Evolutionary conservation across 345 rosid genomes (phyloP).

Genomic region (Eucalyptus curtisii): DNA sequence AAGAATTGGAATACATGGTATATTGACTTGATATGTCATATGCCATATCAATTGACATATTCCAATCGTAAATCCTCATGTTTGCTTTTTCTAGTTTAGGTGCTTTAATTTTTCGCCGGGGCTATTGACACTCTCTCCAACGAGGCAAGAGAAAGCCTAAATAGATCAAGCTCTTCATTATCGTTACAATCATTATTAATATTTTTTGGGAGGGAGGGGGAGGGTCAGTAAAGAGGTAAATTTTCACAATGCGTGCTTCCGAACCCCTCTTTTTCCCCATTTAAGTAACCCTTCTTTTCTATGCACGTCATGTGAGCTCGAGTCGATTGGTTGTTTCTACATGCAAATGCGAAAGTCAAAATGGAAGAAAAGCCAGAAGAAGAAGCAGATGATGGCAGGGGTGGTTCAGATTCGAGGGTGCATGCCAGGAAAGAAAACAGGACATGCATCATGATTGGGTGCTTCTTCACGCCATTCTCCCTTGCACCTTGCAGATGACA

Average conservation of each 20-base stretch:
- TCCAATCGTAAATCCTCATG: not conserved
- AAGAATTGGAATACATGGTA: not conserved
- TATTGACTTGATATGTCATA: not conserved
- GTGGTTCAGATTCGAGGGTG: not conserved
- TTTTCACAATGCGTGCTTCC: not conserved
- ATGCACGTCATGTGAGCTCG: not conserved
- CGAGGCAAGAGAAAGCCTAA: not conserved
- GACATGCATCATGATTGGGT: not conserved
- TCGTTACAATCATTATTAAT: not conserved
- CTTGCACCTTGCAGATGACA: not conserved
- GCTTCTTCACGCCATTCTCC: not conserved
- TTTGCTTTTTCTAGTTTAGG: not conserved
- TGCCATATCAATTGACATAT: not conserved
- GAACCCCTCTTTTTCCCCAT: not conserved
- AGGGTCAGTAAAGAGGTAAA: not conserved
- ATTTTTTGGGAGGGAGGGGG: not conserved
- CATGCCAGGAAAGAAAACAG: not conserved
- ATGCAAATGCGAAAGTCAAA: not conserved
- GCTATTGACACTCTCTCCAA: not conserved
- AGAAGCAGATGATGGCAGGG: not conserved
- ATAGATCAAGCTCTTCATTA: not conserved
- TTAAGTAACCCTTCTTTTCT: not conserved
- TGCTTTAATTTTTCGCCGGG: not conserved
- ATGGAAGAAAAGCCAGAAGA: not conserved
- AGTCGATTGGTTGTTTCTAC: not conserved